Conservation (phyloP, 2,329 filamentous ascomycete genomes). For the Hansfordia pulvinata region DNA sequence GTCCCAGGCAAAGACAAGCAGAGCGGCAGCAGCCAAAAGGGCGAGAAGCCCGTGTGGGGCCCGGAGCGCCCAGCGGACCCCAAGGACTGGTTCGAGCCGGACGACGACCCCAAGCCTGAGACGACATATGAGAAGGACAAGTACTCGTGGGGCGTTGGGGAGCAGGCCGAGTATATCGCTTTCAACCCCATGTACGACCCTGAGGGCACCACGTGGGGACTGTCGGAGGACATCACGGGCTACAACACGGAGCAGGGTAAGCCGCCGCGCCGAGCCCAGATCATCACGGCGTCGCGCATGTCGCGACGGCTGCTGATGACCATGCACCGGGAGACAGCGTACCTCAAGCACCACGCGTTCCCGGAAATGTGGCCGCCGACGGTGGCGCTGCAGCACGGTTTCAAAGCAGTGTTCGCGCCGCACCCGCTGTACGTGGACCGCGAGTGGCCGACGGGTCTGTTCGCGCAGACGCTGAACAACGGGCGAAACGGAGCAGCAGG, state of each 20-base stretch:
- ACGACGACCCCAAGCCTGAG: slow-evolving; percentile 62
- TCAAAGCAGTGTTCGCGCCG: slow-evolving; percentile 83
- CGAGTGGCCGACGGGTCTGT: slow-evolving; percentile 67
- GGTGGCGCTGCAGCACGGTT: slow-evolving; percentile 77
- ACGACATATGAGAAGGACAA: slow-evolving; percentile 64
- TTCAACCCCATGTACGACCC: slow-evolving; percentile 90
- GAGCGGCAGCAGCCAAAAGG: slow-evolving; percentile 18
- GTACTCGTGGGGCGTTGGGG: slow-evolving; percentile 76
- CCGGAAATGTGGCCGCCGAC: slow-evolving; percentile 94
- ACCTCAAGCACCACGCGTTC: slow-evolving; percentile 80
- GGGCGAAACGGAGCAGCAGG: slow-evolving; percentile 63
- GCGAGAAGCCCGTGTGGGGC: slow-evolving; percentile 67
- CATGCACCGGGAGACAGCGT: slow-evolving; percentile 83
- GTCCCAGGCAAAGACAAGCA: slow-evolving; percentile 27
- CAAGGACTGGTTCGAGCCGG: slow-evolving; percentile 57
- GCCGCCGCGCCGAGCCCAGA: slow-evolving; percentile 65
- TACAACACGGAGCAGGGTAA: slow-evolving; percentile 56
- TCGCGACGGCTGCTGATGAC: slow-evolving; percentile 64
- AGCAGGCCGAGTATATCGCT: slow-evolving; percentile 84
- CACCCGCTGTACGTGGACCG: slow-evolving; percentile 83
- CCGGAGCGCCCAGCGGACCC: slow-evolving; percentile 56
- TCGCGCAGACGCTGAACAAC: slow-evolving; percentile 69
- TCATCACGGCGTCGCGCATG: slow-evolving; percentile 79
- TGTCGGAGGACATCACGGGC: slow-evolving; percentile 71
- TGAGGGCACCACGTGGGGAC: slow-evolving; percentile 71